phyloP scores from a whole-genome alignment of 345 rosid species.

The Euphorbia tirucalli region DNA sequence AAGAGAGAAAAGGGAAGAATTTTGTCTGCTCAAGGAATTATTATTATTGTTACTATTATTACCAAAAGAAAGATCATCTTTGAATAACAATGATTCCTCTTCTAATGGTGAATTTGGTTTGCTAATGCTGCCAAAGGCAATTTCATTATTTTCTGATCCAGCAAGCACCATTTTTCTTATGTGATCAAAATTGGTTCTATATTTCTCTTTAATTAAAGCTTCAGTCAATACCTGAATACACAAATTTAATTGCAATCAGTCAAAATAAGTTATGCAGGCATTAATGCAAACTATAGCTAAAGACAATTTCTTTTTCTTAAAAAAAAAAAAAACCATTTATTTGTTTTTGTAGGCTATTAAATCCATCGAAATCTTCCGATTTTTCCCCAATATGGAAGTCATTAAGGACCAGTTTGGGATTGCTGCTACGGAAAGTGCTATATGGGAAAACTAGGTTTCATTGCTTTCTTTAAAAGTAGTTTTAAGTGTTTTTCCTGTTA shows the following conservation, averaged over 20 bases:
- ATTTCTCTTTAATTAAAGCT: not conserved
- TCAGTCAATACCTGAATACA: not conserved
- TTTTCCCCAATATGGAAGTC: too few species aligned
- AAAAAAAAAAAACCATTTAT: not conserved
- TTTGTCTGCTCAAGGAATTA: slow-evolving; percentile 34
- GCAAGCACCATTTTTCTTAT: slow-evolving; percentile 9
- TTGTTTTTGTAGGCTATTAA: not conserved
- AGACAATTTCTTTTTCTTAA: too few species aligned
- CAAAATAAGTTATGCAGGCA: not conserved
- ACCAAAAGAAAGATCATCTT: slow-evolving; percentile 16
- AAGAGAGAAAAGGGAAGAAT: slow-evolving; percentile 58
- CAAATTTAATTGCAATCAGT: not conserved
- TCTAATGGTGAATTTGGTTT: slow-evolving; percentile 15
- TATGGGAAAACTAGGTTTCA: too few species aligned
- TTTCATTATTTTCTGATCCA: slow-evolving; percentile 11
- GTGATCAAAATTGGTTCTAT: not conserved
- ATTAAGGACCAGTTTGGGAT: too few species aligned
- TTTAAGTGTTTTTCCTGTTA: too few species aligned
- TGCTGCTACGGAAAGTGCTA: too few species aligned
- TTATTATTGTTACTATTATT: too few species aligned
- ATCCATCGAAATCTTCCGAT: not conserved
- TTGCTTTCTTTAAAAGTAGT: too few species aligned
- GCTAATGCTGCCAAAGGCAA: slow-evolving; percentile 1
- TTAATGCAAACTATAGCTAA: not conserved
- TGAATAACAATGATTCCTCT: not conserved